Evolutionary conservation across 2,329 filamentous ascomycete species (phyloP), one percentile per base, ranked within the genome.

Genomic region (Chrysosporium keratinophilum): DNA sequence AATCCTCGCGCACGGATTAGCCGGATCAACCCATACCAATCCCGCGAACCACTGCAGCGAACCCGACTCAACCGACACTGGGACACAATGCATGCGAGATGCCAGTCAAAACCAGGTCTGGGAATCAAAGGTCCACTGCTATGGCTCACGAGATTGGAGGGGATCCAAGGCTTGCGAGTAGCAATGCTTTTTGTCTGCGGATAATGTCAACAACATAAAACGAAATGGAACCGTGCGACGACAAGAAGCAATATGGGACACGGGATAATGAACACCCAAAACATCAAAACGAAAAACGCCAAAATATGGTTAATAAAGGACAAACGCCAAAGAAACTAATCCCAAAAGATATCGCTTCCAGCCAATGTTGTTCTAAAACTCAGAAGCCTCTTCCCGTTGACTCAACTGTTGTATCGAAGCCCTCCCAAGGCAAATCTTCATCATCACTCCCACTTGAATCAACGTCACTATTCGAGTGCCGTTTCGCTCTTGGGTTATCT

Each of bases 381-480:
- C 11, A 42, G n/a, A 34, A 44, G 23, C 23, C n/a, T 49, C 28
- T 47, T 12, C 44, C 37, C 3, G 46, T 50, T 11, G 45, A 46
- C 20, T 54, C 52, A 31, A 42, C 23, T 5, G 70, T 72, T 54
- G 68, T 71, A 56, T 72, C 69, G 57, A 72, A 69, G 3, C 70
- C 70, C 54, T 72, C 70, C 70, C 70, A 72, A 1, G 70, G 70
- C 50, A 71, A 57, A 34, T 71, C 70, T n/a, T 67, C 64, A 14
- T 68, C 64, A 33, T 58, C 55, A n/a, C 44, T 55, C 19, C 65
- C 64, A 17, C 19, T 44, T 19, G 12, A 9, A 3, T 50, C 20
- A 9, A 12, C 48, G 10, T 37, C 33, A 35, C 40, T 9, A 63
- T 47, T n/a, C 64, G 63, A 33, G 56, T 54, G 23, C 60, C 57